Percentiles rank a stretch among this genome's conserved stretches.
These are phyloP conservation scores for Pseudonectria buxi DNA, from an alignment of 2,329 filamentous ascomycete genomes.

Conservation along the genomic window DNA sequence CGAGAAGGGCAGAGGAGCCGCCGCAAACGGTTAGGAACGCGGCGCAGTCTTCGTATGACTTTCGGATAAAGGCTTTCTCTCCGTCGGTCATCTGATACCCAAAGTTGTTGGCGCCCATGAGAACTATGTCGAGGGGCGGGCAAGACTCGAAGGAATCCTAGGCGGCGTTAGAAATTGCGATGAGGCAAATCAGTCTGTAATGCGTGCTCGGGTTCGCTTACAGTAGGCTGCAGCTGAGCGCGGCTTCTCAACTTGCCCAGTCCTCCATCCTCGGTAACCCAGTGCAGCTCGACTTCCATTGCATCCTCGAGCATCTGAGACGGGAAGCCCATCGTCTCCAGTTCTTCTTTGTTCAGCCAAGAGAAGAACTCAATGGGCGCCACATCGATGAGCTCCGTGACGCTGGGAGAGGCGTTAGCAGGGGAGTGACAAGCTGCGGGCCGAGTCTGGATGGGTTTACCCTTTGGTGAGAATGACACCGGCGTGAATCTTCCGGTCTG, in stretches of 20 bases:
- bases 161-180: neutral
- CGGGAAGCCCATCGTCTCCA: constrained; percentile 10
- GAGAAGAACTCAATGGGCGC: constrained; percentile 27
- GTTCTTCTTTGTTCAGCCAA: constrained; percentile 10
- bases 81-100: constrained; percentile 23
- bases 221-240: constrained; percentile 24
- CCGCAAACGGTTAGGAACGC: constrained; percentile 36
- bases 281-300: constrained; percentile 26
- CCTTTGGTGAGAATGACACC: constrained; percentile 25
- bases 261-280: constrained; percentile 24
- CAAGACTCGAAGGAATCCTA: constrained; percentile 34
- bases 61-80: constrained; percentile 31
- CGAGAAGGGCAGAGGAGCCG: constrained; percentile 25
- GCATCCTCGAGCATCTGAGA: constrained; percentile 12
- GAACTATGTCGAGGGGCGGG: constrained; percentile 33
- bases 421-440: too few relatives aligned
- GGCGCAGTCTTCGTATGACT: constrained; percentile 25
- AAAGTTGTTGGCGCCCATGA: constrained; percentile 31
- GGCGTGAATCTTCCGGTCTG: constrained; percentile 14
- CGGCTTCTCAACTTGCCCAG: constrained; percentile 18
- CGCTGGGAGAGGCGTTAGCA: constrained; percentile 11
- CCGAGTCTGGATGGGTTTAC: too few relatives aligned
- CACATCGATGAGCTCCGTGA: constrained; percentile 29
- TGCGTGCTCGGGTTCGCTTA: constrained; percentile 11
- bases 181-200: fast-evolving